phyloP scores from a whole-genome alignment of 495 filamentous ascomycete genomes.

The Sporormia fimetaria region DNA sequence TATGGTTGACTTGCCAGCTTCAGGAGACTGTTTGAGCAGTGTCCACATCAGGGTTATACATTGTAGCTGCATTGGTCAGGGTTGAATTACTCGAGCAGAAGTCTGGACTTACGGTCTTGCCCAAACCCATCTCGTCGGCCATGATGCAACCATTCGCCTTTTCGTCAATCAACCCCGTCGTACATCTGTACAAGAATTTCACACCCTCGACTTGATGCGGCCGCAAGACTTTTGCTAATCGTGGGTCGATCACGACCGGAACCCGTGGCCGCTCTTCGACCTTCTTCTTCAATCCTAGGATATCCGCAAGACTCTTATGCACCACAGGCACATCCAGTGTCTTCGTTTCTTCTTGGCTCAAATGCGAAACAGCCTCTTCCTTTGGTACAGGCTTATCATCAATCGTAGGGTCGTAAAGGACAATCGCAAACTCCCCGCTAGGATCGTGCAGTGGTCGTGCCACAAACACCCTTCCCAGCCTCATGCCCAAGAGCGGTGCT shows the following conservation, averaged over 20 bases:
- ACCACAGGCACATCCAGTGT: constrained; percentile 71
- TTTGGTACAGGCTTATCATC: constrained; percentile 62
- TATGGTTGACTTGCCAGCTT: constrained; percentile 84
- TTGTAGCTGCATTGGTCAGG: constrained; percentile 47
- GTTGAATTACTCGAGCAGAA: constrained; percentile 35
- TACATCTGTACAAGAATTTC: constrained; percentile 91
- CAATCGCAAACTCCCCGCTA: constrained; percentile 90
- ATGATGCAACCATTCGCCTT: constrained; percentile 98
- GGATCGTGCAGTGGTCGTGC: constrained; percentile 91
- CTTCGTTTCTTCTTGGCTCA: constrained; percentile 41
- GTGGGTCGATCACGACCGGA: constrained; percentile 93
- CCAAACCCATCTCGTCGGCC: constrained; percentile 98
- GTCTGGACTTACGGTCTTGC: constrained; percentile 61
- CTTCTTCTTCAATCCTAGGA: constrained; percentile 86
- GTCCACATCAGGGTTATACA: constrained; percentile 88
- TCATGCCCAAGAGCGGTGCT: constrained; percentile 75
- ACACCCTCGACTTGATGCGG: constrained; percentile 98
- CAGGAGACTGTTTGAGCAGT: constrained; percentile 85
- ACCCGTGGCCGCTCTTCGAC: constrained; percentile 74
- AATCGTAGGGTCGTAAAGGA: constrained; percentile 88
- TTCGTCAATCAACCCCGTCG: constrained; percentile 84
- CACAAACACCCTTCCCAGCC: constrained; percentile 72
- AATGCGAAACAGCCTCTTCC: constrained; percentile 39
- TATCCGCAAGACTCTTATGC: constrained; percentile 92
- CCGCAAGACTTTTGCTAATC: constrained; percentile 77